Evolutionary conservation across 2,329 filamentous ascomycete genomes (phyloP).

Genomic region (Bimuria novae-zelandiae): DNA sequence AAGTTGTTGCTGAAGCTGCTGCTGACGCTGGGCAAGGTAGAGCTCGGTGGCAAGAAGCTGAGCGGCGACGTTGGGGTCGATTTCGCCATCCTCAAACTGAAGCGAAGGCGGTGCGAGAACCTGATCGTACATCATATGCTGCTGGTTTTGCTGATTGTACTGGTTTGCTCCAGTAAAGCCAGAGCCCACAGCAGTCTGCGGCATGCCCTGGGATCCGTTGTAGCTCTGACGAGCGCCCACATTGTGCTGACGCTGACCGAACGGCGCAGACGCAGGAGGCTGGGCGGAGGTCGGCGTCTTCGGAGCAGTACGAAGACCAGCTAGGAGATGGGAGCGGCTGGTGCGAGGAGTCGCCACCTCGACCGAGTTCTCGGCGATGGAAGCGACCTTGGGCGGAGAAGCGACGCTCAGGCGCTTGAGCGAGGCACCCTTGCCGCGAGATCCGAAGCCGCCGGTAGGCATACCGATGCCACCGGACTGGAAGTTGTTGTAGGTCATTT

Average conservation of each 20-base stretch:
- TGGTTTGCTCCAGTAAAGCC: conserved; percentile 55
- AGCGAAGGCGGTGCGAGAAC: conserved; percentile 83
- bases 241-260: conserved; percentile 59
- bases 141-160: conserved; percentile 55
- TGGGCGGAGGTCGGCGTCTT: conserved; percentile 76
- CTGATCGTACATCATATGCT: conserved; percentile 74
- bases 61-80: conserved; percentile 85
- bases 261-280: conserved; percentile 64
- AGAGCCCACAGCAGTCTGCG: conserved; percentile 63
- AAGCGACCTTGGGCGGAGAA: conserved; percentile 68
- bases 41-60: conserved; percentile 90
- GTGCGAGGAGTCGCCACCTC: conserved; percentile 83
- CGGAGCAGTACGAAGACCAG: conserved; percentile 88
- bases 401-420: conserved; percentile 88
- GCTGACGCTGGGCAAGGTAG: conserved; percentile 92
- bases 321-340: conserved; percentile 91
- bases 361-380: conserved; percentile 69
- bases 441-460: conserved; percentile 80
- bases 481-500: conserved; percentile 87
- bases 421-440: conserved; percentile 80
- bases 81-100: conserved; percentile 69
- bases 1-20: conserved; percentile 91
- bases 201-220: conserved; percentile 50
- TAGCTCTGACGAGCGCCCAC: conserved; percentile 48
- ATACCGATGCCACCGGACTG: conserved; percentile 70